These are phyloP conservation scores for Papiliotrema laurentii DNA, from an alignment of 1,284 basidiomycete genomes.

Conservation along the genomic window DNA sequence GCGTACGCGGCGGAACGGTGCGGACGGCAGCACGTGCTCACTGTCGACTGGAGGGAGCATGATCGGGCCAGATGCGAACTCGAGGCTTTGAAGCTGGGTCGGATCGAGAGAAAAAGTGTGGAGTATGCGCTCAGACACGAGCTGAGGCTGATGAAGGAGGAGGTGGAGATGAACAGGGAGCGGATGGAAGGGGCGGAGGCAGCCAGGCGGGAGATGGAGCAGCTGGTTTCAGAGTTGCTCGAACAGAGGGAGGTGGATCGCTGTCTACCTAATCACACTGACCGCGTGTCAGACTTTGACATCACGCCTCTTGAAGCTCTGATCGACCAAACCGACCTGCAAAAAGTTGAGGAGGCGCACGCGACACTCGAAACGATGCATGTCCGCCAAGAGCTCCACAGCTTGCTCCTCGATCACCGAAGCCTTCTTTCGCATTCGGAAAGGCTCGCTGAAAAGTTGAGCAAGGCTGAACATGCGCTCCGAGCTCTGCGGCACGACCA, in stretches of 20 bases:
- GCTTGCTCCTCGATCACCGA: conserved; percentile 4
- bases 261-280: too few relatives aligned
- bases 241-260: background rate
- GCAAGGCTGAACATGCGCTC: conserved; percentile 2
- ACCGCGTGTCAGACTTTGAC: too few relatives aligned
- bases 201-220: background rate
- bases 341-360: background rate
- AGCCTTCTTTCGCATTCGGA: conserved; percentile 8
- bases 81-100: background rate
- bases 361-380: background rate
- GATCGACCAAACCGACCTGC: background rate
- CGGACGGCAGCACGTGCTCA: background rate
- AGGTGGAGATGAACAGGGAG: background rate
- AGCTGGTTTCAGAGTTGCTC: background rate
- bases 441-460: conserved; percentile 1
- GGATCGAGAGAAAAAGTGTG: conserved; percentile 1
- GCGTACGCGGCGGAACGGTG: conserved; percentile 3
- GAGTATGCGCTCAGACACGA: conserved; percentile 3
- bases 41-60: conserved; percentile 3
- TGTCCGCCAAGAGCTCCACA: background rate
- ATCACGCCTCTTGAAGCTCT: background rate
- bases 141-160: background rate
- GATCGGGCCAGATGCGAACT: background rate
- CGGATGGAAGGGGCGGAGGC: background rate
- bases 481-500: conserved; percentile 12